phyloP scores from a whole-genome alignment of 495 filamentous ascomycete genomes.

The Penicillium pulvis region DNA sequence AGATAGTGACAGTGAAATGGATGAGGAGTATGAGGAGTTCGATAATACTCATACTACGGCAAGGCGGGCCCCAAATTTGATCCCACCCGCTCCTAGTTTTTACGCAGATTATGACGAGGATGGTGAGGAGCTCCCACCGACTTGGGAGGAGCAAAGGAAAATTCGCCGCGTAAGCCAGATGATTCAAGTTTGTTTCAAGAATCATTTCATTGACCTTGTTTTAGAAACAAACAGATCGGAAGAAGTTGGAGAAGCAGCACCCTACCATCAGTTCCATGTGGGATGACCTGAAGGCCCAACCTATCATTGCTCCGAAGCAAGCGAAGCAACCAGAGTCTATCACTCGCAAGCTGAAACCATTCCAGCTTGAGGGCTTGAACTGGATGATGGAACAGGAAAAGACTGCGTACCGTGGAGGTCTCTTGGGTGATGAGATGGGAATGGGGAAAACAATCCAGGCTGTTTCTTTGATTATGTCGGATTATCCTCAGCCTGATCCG shows the following conservation, averaged over 20 bases:
- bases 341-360: conserved; percentile 79
- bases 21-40: neutral
- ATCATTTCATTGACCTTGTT: neutral
- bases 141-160: conserved; percentile 22
- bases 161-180: conserved; percentile 34
- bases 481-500: conserved; percentile 79
- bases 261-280: conserved; percentile 82
- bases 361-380: conserved; percentile 88
- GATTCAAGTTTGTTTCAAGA: neutral
- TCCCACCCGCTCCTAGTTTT: neutral
- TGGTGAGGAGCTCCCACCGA: conserved; percentile 10
- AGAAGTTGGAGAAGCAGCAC: conserved; percentile 73
- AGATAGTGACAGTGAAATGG: neutral
- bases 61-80: neutral
- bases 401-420: conserved; percentile 79
- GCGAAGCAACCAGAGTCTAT: conserved; percentile 79
- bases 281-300: conserved; percentile 67
- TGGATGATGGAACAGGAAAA: conserved; percentile 93
- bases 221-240: conserved; percentile 47
- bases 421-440: conserved; percentile 95
- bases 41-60: neutral
- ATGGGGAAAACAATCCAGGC: conserved; percentile 99
- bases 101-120: conserved; percentile 9
- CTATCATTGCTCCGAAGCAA: conserved; percentile 62
- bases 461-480: conserved; percentile 95